Percentiles rank a stretch among this genome's conserved stretches.
Conservation (phyloP, 2,329 filamentous ascomycete species). For the Mariannaea sp. region DNA sequence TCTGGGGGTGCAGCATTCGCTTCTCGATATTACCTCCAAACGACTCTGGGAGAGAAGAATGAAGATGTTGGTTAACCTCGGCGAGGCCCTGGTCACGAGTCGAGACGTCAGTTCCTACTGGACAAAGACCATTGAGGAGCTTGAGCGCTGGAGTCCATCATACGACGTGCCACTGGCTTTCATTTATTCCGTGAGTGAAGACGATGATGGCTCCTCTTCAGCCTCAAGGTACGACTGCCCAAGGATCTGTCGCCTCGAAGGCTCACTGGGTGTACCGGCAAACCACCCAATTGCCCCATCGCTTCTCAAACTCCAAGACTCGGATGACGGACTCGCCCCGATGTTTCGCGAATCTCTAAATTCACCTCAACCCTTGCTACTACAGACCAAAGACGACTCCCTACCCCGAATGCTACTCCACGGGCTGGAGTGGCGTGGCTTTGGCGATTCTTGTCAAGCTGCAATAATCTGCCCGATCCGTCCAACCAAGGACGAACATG, state of each 20-base stretch:
- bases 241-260: slow-evolving; percentile 49
- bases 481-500: slow-evolving; percentile 66
- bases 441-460: slow-evolving; percentile 66
- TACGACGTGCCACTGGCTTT: slow-evolving; percentile 58
- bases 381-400: slow-evolving; percentile 54
- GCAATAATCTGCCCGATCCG: slow-evolving; percentile 73
- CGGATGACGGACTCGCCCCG: slow-evolving; percentile 45
- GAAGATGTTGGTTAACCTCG: slow-evolving; percentile 55
- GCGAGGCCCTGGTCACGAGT: slow-evolving; percentile 49
- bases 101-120: slow-evolving; percentile 55
- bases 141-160: slow-evolving; percentile 49
- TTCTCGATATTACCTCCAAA: slow-evolving; percentile 53
- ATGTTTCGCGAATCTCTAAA: slow-evolving; percentile 48
- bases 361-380: slow-evolving; percentile 45
- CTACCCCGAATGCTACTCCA: slow-evolving; percentile 62
- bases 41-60: slow-evolving; percentile 55
- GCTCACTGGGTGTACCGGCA: slow-evolving; percentile 52
- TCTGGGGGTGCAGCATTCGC: slow-evolving; percentile 53
- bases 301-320: slow-evolving; percentile 44
- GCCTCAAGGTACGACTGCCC: slow-evolving; percentile 39
- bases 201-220: slow-evolving; percentile 38
- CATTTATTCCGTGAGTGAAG: slow-evolving; percentile 54
- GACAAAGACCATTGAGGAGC: slow-evolving; percentile 50
- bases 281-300: slow-evolving; percentile 49
- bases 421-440: slow-evolving; percentile 65